Percentiles rank a stretch among this genome's conserved stretches.
Conservation (phyloP, 305 asterid species). For the Fraxinus albicans region DNA sequence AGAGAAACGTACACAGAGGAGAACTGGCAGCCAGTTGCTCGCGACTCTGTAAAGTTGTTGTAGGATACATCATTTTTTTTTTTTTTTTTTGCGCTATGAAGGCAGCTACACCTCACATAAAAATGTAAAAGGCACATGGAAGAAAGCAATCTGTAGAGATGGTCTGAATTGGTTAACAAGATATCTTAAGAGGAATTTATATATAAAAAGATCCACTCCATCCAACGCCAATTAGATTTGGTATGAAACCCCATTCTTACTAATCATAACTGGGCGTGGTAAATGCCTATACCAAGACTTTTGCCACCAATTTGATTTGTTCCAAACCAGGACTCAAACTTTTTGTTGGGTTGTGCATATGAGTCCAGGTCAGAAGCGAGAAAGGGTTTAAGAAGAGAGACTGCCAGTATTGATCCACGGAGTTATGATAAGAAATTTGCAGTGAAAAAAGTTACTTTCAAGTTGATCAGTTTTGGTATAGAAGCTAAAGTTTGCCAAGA, state of each 20-base stretch:
- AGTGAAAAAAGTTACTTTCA: not conserved
- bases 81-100: not conserved
- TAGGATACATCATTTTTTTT: slow-evolving; percentile 48
- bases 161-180: not conserved
- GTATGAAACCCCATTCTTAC: not conserved
- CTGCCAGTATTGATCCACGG: not conserved
- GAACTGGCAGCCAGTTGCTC: slow-evolving; percentile 39
- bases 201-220: not conserved
- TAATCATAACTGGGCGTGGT: not conserved
- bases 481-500: not conserved
- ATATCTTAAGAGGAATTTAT: not conserved
- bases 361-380: not conserved
- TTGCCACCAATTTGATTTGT: not conserved
- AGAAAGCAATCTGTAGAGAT: not conserved
- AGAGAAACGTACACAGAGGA: slow-evolving; percentile 48
- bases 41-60: slow-evolving; percentile 62
- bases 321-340: not conserved
- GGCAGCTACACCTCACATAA: not conserved
- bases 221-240: not conserved
- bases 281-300: not conserved
- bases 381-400: not conserved
- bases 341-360: not conserved
- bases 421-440: not conserved
- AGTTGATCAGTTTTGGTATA: not conserved
- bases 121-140: not conserved